These are phyloP conservation scores for Penicillium hordei DNA, from an alignment of 2,329 filamentous ascomycete species.

Conservation along the genomic window DNA sequence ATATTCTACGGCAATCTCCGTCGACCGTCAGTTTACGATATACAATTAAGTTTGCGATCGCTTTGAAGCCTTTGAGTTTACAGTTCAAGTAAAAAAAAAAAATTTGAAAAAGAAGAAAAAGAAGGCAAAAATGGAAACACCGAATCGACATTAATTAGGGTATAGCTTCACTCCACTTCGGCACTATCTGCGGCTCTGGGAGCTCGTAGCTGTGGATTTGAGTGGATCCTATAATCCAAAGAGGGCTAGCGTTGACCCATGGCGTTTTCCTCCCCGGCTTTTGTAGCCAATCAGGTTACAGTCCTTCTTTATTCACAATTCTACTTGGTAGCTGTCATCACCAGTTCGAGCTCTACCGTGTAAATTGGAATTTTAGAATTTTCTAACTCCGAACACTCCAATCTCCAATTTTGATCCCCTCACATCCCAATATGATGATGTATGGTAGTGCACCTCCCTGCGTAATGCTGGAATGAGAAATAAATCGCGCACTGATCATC, in stretches of 20 bases:
- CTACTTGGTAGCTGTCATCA: constrained; percentile 7
- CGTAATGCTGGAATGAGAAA: constrained; percentile 1
- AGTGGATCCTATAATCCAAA: rapidly evolving
- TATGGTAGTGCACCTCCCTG: background rate
- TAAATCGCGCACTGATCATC: constrained; percentile 7
- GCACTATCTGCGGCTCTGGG: constrained; percentile 29
- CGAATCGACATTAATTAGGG: background rate
- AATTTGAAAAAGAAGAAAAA: background rate
- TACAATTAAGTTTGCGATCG: background rate
- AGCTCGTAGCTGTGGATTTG: constrained; percentile 24
- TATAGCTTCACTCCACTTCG: constrained; percentile 20
- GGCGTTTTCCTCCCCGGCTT: constrained; percentile 20
- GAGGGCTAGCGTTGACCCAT: constrained; percentile 3
- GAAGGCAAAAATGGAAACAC: background rate
- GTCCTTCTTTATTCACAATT: constrained; percentile 3
- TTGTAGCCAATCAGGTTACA: constrained; percentile 15
- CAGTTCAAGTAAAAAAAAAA: background rate
- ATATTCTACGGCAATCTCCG: background rate
- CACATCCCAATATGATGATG: background rate
- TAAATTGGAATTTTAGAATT: constrained; percentile 10
- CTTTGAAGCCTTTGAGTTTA: background rate
- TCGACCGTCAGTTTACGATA: background rate
- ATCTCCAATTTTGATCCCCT: background rate
- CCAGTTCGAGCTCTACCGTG: constrained; percentile 23
- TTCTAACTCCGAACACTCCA: background rate